Evolutionary conservation across 345 rosid species (phyloP), one percentile per base, ranked within the genome.

Genomic region (Sapria himalayana): DNA sequence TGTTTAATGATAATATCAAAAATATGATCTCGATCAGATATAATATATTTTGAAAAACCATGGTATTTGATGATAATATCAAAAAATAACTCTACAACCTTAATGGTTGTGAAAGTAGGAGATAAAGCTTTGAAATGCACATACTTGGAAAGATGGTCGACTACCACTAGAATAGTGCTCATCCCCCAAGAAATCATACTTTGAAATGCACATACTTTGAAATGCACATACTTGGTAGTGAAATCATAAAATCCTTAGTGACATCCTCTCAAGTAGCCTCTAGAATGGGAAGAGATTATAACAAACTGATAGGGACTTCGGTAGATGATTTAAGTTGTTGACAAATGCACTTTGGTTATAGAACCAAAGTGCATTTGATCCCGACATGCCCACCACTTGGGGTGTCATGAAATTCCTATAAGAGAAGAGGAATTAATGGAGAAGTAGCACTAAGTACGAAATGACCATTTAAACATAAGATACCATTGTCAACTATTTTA

Each of bases 221-320:
- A n/a, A n/a, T n/a, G n/a, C n/a, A n/a, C n/a, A n/a, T n/a, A n/a
- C n/a, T n/a, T 1, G 45, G 45, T 0, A 49, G 18, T 2, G 25
- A 23, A 0, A 4, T 19, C 0, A 49, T n/a, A 19, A 48, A 48
- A n/a, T 38, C 45, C 45, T 37, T 47, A n/a, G n/a, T n/a, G n/a
- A n/a, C n/a, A n/a, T n/a, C n/a, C n/a, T n/a, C n/a, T n/a, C n/a
- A n/a, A n/a, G n/a, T n/a, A n/a, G n/a, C n/a, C 7, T 21, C 8
- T 2, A 25, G 56, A 7, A 42, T 24, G 1, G 16, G 15, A 3
- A 41, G 12, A 6, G 42, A 25, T 1, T 15, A 15, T 1, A 41
- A 9, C 4, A 39, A 10, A 1, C 46, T 20, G 0, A 15, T 2
- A 0, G 20, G 19, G 0, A 15, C 0, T 1, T 1, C 3, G 2